Evolutionary conservation across 1,284 basidiomycete species (phyloP).

Genomic region (Boletus semigastroideus): DNA sequence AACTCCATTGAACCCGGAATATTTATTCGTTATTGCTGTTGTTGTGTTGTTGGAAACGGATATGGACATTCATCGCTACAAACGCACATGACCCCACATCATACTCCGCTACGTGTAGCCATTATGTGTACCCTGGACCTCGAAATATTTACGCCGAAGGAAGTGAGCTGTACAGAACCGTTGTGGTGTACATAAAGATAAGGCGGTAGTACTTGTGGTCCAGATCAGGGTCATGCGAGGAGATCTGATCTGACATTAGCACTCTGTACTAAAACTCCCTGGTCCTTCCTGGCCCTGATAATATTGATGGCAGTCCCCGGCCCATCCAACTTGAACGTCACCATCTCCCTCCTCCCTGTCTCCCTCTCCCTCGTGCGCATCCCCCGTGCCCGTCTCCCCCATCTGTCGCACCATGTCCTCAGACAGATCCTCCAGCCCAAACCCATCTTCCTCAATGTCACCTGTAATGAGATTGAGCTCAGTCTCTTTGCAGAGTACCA

Average conservation of each 20-base stretch:
- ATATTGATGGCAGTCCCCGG: slow-evolving; percentile 23
- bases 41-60: slow-evolving; percentile 14
- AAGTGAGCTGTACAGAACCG: background rate
- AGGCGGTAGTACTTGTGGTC: background rate
- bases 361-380: slow-evolving; percentile 71
- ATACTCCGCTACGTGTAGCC: slow-evolving; percentile 11
- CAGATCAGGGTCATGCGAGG: background rate
- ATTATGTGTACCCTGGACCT: slow-evolving; percentile 7
- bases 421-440: slow-evolving; percentile 65
- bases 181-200: slow-evolving; percentile 4
- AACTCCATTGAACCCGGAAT: slow-evolving; percentile 1
- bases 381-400: slow-evolving; percentile 59
- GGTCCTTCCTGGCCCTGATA: background rate
- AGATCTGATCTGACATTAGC: slow-evolving; percentile 16
- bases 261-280: slow-evolving; percentile 1
- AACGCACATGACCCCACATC: slow-evolving; percentile 5
- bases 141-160: slow-evolving; percentile 2
- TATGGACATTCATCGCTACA: slow-evolving; percentile 9
- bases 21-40: slow-evolving; percentile 37
- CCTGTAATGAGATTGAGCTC: slow-evolving; percentile 74
- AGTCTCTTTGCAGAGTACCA: slow-evolving; percentile 67
- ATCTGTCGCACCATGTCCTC: slow-evolving; percentile 61
- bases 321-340: slow-evolving; percentile 40
- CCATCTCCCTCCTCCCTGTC: slow-evolving; percentile 67
- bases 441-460: slow-evolving; percentile 69